Evolutionary conservation across 1,139 yeast species (phyloP), one percentile per base, ranked within the genome.

Genomic region (Suhomyces taliae): DNA sequence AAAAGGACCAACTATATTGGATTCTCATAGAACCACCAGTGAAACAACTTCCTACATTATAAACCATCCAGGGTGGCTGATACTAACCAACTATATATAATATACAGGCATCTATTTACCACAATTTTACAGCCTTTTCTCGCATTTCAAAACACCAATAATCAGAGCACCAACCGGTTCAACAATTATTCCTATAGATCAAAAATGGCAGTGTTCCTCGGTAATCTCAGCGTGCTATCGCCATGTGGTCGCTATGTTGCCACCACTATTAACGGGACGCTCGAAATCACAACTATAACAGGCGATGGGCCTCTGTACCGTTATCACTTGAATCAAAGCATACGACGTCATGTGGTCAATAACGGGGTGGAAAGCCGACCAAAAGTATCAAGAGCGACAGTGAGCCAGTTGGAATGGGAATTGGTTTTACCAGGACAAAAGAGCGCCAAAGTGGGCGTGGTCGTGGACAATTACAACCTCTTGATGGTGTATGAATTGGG

Each of bases 371-470:
- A 40, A 33, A 41, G 33, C 27, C 19, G 34, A 14, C 45, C 45
- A n/a, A 27, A 34, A n/a, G 36, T 34, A 8, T 29, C 46, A 7
- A 27, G 31, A 31, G 44, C 52, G 6, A 9, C 27, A 6, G 44
- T 55, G 4, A 42, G 46, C 34, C 65, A 57, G 44, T 27, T 65
- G 24, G 53, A 43, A 39, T 72, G 76, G 76, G 77, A 72, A 44
- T 39, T 44, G 7, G 52, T 65, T 7, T 27, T 41, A 1, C 39
- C 46, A 1, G 54, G 48, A 11, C 26, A 39, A 2, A 43, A 27
- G 5, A 51, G 62, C 38, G 51, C 67, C 27, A 68, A 72, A 48
- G 39, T 70, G 19, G 75, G 69, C 0, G 47, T 69, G 2, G 53
- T 58, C 27, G 56, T 67, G 4, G 60, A 59, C 4, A 56, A 59